Conservation (phyloP, 306 rosid genomes). For the Dryas octopetala region DNA sequence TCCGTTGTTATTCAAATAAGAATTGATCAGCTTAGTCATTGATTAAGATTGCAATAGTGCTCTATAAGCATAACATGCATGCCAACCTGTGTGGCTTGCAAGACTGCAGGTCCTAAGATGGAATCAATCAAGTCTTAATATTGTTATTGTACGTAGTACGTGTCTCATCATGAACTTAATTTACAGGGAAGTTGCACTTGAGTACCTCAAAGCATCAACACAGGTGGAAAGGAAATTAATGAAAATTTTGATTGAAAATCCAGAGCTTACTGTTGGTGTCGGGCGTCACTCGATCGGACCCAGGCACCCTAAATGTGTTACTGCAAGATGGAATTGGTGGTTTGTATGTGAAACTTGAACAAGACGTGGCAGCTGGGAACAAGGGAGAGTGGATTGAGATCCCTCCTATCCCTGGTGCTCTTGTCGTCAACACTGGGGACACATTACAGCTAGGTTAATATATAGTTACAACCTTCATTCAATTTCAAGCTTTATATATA, state of each 20-base stretch:
- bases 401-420: constrained; percentile 57
- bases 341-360: constrained; percentile 49
- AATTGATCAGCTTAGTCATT: too few relatives aligned
- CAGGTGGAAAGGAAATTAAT: constrained; percentile 41
- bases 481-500: too few relatives aligned
- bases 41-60: too few relatives aligned
- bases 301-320: constrained; percentile 54
- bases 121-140: too few relatives aligned
- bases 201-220: constrained; percentile 43
- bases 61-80: too few relatives aligned
- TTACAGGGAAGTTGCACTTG: constrained; percentile 52
- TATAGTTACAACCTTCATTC: neutral
- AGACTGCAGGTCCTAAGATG: too few relatives aligned
- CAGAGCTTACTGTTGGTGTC: constrained; percentile 69
- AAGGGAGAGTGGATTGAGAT: constrained; percentile 56
- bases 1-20: too few relatives aligned
- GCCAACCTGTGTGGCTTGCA: too few relatives aligned
- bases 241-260: constrained; percentile 37
- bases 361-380: constrained; percentile 19
- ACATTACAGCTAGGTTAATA: constrained; percentile 38
- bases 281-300: constrained; percentile 62
- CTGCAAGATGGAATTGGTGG: constrained; percentile 78
- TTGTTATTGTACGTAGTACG: neutral
- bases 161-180: neutral
- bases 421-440: constrained; percentile 61